phyloP scores from a whole-genome alignment of 2,329 filamentous ascomycete species.

The Fusarium keratoplasticum region DNA sequence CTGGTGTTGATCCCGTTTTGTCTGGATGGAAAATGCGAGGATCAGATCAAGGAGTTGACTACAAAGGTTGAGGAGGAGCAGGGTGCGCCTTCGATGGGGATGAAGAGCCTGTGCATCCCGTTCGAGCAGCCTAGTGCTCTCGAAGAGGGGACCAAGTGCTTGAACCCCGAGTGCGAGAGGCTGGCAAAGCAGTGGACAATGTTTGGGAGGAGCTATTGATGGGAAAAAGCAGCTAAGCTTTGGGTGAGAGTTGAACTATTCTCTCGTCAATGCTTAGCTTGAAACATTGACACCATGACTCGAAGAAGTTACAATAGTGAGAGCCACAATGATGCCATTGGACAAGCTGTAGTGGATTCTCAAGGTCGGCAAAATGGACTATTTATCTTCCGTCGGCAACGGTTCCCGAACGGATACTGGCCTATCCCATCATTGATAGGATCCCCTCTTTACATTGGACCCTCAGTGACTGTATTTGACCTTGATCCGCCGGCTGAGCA shows the following conservation, averaged over 20 bases:
- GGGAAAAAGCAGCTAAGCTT: too few relatives aligned
- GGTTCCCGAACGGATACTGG: neutral
- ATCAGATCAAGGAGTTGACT: slow-evolving; percentile 93
- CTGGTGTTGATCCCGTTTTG: slow-evolving; percentile 94
- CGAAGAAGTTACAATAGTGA: neutral
- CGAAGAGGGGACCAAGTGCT: slow-evolving; percentile 84
- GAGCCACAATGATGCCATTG: neutral
- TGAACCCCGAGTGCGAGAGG: slow-evolving; percentile 85
- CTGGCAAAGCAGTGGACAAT: slow-evolving; percentile 90
- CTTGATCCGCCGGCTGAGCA: neutral
- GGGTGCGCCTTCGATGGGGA: slow-evolving; percentile 68
- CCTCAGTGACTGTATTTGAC: neutral
- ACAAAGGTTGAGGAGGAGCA: slow-evolving; percentile 76
- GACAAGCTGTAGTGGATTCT: neutral
- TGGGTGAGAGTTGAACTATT: neutral
- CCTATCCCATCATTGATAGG: neutral
- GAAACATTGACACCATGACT: neutral
- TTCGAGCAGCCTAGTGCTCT: slow-evolving; percentile 82
- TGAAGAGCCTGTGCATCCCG: slow-evolving; percentile 77
- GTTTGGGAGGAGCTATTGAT: slow-evolving; percentile 81
- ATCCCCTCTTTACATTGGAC: neutral
- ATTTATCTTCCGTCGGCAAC: slow-evolving; percentile 7
- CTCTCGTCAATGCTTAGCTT: neutral
- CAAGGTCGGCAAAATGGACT: slow-evolving; percentile 1
- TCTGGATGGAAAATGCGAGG: slow-evolving; percentile 83